These are phyloP conservation scores for Clavaria fumosa DNA, from an alignment of 768 basidiomycete genomes.

Conservation along the genomic window DNA sequence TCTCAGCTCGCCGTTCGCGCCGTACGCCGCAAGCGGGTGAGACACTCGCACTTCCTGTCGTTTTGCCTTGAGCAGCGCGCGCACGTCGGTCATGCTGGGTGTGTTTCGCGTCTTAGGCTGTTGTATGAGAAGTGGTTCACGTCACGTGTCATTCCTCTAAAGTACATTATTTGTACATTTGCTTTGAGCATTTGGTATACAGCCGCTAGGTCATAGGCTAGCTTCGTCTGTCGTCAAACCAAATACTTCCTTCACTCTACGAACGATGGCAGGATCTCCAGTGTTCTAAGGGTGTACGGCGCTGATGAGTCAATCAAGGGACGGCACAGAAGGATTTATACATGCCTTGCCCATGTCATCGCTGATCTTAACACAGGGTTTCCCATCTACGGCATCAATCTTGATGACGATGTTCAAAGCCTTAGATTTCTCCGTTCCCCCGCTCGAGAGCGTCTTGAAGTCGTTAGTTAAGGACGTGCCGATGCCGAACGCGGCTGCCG, in stretches of 20 bases:
- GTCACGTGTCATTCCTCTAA: too few relatives aligned
- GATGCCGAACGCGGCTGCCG: slow-evolving; percentile 75
- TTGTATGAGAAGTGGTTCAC: too few relatives aligned
- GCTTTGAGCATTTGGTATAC: background rate
- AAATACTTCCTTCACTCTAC: slow-evolving; percentile 38
- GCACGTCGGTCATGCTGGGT: slow-evolving; percentile 68
- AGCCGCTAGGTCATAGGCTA: background rate
- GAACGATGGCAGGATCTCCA: slow-evolving; percentile 44
- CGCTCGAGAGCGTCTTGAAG: slow-evolving; percentile 36
- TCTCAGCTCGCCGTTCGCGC: slow-evolving; percentile 45
- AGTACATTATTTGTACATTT: too few relatives aligned
- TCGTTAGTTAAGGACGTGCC: slow-evolving; percentile 91
- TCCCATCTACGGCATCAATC: slow-evolving; percentile 54
- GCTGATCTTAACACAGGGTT: slow-evolving; percentile 82
- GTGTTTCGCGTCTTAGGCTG: background rate
- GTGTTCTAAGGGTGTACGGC: slow-evolving; percentile 35
- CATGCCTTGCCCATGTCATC: slow-evolving; percentile 73
- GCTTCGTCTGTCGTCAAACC: slow-evolving; percentile 8
- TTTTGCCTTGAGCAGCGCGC: slow-evolving; percentile 72
- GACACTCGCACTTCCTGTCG: slow-evolving; percentile 55
- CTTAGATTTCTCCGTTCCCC: slow-evolving; percentile 45
- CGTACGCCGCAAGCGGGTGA: slow-evolving; percentile 65
- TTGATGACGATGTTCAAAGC: slow-evolving; percentile 95
- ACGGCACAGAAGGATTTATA: background rate
- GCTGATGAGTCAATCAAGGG: background rate